Evolutionary conservation across 2,329 filamentous ascomycete species (phyloP).

Genomic region (Monosporascus sp.): DNA sequence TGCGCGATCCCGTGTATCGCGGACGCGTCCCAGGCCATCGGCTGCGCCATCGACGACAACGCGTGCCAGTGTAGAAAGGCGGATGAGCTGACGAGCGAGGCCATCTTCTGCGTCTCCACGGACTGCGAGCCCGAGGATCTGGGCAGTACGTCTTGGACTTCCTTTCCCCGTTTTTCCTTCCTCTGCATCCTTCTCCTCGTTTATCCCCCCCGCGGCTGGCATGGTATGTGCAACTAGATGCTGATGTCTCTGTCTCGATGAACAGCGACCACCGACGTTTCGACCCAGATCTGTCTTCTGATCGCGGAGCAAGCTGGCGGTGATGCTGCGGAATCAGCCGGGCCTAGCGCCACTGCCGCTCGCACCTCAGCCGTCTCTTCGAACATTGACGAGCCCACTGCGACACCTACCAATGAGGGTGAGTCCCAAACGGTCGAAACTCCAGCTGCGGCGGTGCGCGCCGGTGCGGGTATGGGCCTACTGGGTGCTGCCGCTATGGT

Average conservation of each 20-base stretch:
- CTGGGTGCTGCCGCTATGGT: constrained; percentile 24
- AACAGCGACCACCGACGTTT: constrained; percentile 16
- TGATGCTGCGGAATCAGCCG: constrained; percentile 9
- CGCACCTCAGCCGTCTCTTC: constrained; percentile 1
- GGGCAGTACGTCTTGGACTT: constrained; percentile 23
- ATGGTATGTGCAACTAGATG: too few relatives aligned
- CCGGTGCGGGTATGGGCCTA: constrained; percentile 22
- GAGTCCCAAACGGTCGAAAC: constrained; percentile 1
- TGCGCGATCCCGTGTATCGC: constrained; percentile 35
- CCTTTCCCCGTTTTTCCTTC: not conserved
- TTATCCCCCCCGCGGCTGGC: too few relatives aligned
- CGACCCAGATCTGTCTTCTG: constrained; percentile 20
- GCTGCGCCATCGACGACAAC: constrained; percentile 29
- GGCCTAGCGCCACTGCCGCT: constrained; percentile 5
- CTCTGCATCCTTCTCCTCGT: not conserved
- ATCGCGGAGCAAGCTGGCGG: constrained; percentile 7
- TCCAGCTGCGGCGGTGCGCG: constrained; percentile 17
- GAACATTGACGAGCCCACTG: too few relatives aligned
- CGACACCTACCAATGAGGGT: not conserved
- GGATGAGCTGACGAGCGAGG: constrained; percentile 26
- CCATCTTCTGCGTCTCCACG: constrained; percentile 30
- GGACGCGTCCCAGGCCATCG: constrained; percentile 22
- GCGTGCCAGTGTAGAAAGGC: constrained; percentile 34
- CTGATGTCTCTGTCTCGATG: too few relatives aligned
- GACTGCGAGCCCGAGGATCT: constrained; percentile 30